Evolutionary conservation across 2,329 filamentous ascomycete genomes (phyloP).

Genomic region (Neonectria faginata): DNA sequence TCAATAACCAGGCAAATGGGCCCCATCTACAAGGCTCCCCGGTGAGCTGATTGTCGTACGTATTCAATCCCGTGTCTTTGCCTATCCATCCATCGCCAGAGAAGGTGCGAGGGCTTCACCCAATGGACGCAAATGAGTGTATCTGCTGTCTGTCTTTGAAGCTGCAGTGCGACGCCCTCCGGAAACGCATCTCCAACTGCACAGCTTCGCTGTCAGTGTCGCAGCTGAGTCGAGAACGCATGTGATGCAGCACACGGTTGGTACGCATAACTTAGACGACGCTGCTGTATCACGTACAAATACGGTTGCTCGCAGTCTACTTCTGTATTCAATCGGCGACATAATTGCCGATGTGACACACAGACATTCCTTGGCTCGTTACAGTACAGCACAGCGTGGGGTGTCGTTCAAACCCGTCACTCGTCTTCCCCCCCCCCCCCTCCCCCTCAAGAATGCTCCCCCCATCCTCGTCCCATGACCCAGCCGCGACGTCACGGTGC

Average conservation of each 20-base stretch:
- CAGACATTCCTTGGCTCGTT: background rate
- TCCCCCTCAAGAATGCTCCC: background rate
- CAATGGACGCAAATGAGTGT: background rate
- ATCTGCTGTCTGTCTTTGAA: background rate
- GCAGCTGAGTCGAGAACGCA: conserved; percentile 12
- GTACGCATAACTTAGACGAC: no score
- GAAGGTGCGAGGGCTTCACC: background rate
- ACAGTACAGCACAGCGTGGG: background rate
- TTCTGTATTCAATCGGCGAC: no score
- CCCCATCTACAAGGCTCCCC: background rate
- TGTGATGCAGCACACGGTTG: background rate
- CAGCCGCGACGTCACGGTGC: conserved; percentile 17
- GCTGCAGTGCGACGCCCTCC: conserved; percentile 19
- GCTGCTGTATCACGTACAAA: no score
- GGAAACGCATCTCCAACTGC: conserved; percentile 37
- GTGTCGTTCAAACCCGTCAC: background rate
- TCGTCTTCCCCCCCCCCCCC: background rate
- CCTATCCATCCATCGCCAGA: conserved; percentile 4
- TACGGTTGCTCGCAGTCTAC: no score
- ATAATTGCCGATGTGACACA: background rate
- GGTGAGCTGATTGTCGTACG: background rate
- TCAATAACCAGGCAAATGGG: conserved; percentile 9
- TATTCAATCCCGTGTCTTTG: conserved; percentile 5
- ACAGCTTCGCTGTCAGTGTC: conserved; percentile 16
- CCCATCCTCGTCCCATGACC: background rate